Evolutionary conservation across 2,329 filamentous ascomycete species (phyloP), one percentile per base, ranked within the genome.

Genomic region (Fusarium succisae): DNA sequence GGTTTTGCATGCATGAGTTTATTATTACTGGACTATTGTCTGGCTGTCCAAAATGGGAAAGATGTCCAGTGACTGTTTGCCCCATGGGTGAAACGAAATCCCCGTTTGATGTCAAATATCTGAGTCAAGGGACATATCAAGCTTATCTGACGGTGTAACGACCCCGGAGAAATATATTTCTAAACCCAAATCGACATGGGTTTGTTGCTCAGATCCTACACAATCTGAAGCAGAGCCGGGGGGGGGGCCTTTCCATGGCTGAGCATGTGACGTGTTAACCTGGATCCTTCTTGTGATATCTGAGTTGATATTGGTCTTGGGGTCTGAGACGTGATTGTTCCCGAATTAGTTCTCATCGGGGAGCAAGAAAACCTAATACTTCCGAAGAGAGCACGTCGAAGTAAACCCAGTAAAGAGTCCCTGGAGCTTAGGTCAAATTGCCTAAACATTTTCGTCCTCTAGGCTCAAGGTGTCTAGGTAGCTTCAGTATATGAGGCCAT

Each of bases 21-120:
- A 17, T 35, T 20, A 11, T 35, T 30, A 44, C 15, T 35, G 20
- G 37, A 47, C 28, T 61, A 30, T 47, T 48, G 13, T n/a, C 45
- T 24, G 12, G 53, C 26, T 43, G 28, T 17, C 39, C 35, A 69
- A 8, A 48, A 44, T 28, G 41, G 51, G 45, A 43, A 69, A 30
- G 17, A 64, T 69, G 28, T 69, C 65, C 17, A 69, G 66, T 69
- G 51, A 69, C 38, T 37, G 39, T 24, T 41, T 30, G 43, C 48
- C 37, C 20, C 37, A 41, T 26, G 30, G 28, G 18, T 24, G 43
- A 47, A 41, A 43, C 32, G 47, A 54, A 55, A 43, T 38, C 41
- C 41, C 47, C 30, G 18, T 54, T 43, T 48, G 18, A 18, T 44
- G 39, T 53, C 39, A 43, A 54, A 18, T 24, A 35, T 17, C 24